phyloP scores from a whole-genome alignment of 225 moss, liverwort and hornwort genomes.

The Sphagnum contortum region DNA sequence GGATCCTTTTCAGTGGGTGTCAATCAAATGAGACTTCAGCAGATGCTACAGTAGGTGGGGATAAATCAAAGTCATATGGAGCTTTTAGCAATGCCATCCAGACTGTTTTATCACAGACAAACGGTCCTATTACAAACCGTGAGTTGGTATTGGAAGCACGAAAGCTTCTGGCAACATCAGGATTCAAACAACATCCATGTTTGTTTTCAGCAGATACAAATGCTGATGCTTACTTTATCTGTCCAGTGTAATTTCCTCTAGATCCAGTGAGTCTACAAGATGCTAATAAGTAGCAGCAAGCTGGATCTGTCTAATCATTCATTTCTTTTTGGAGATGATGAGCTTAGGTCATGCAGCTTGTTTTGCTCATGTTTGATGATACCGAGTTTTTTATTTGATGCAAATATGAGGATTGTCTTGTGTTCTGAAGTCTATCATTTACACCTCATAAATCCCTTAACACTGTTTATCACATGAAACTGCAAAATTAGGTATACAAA shows the following conservation, averaged over 20 bases:
- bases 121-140: conserved; percentile 42
- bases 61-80: conserved; percentile 66
- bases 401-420: no score
- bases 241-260: not conserved
- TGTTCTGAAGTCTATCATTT: no score
- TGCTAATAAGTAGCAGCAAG: no score
- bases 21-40: conserved; percentile 84
- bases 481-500: no score
- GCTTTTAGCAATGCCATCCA: conserved; percentile 82
- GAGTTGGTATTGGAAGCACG: conserved; percentile 57
- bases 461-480: no score
- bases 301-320: no score
- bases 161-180: conserved; percentile 39
- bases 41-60: conserved; percentile 72
- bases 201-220: conserved; percentile 57
- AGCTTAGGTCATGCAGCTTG: no score
- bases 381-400: no score
- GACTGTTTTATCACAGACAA: conserved; percentile 17
- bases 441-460: no score
- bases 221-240: conserved; percentile 45
- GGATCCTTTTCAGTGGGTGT: conserved; percentile 73
- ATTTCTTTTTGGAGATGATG: no score
- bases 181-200: conserved; percentile 86
- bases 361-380: no score
- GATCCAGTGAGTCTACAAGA: no score